Conservation (phyloP, 805 yeast species). For the Sporopachydermia quercuum region DNA sequence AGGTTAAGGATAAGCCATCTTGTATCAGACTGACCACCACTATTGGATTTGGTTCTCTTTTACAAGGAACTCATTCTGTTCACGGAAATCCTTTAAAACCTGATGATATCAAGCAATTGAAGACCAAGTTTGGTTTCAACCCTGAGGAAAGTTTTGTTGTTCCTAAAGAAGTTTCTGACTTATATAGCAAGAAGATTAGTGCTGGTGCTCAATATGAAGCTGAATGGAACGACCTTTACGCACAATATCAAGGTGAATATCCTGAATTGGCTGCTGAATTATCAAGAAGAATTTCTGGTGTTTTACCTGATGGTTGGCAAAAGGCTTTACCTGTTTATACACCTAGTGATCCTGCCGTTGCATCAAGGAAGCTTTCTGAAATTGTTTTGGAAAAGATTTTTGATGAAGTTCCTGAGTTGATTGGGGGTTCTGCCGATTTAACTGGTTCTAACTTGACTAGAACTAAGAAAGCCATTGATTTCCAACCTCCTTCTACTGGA, state of each 20-base stretch:
- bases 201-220: conserved; percentile 53
- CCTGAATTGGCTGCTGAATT: conserved; percentile 72
- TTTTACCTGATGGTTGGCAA: conserved; percentile 78
- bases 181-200: conserved; percentile 38
- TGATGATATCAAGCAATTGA: conserved; percentile 82
- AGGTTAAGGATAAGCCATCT: conserved; percentile 70
- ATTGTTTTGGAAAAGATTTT: conserved; percentile 49
- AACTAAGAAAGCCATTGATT: conserved; percentile 70
- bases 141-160: conserved; percentile 69
- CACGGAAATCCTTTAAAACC: conserved; percentile 95
- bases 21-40: conserved; percentile 79
- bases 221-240: conserved; percentile 60
- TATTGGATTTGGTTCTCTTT: conserved; percentile 85
- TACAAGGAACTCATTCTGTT: conserved; percentile 77
- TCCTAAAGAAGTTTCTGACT: conserved; percentile 69
- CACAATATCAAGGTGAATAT: conserved; percentile 47
- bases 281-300: conserved; percentile 58
- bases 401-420: conserved; percentile 63
- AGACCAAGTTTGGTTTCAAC: conserved; percentile 74
- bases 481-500: conserved; percentile 75
- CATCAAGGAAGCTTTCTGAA: conserved; percentile 91
- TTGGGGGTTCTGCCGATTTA: conserved; percentile 98
- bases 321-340: conserved; percentile 64
- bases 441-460: conserved; percentile 94
- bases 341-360: conserved; percentile 66